A percentile compares a stretch with the other conserved stretches of the same genome.
phyloP scores from a whole-genome alignment of 2,329 filamentous ascomycete species.

The Arachnopeziza araneosa region DNA sequence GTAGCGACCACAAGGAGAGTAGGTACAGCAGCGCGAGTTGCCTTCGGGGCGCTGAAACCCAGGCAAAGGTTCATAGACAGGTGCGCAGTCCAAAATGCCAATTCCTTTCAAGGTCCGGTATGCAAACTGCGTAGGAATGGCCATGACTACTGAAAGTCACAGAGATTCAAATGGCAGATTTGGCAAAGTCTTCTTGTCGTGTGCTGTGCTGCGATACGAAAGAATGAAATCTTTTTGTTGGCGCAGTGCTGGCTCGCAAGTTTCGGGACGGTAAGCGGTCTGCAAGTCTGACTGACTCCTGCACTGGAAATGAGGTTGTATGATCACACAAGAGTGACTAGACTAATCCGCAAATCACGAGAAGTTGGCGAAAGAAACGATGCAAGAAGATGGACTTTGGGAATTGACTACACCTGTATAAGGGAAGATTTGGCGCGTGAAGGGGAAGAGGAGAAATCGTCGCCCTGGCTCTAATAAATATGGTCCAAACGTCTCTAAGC shows the following conservation, averaged over 20 bases:
- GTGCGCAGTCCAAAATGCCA: constrained; percentile 86
- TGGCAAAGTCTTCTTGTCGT: constrained; percentile 22
- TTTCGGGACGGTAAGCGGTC: not conserved
- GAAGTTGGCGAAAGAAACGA: constrained; percentile 8
- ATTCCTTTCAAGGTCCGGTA: constrained; percentile 97
- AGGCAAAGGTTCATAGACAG: constrained; percentile 76
- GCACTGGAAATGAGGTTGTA: constrained; percentile 8
- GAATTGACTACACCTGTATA: constrained; percentile 26
- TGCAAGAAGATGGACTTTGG: constrained; percentile 17
- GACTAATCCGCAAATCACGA: constrained; percentile 8
- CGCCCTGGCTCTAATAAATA: not conserved
- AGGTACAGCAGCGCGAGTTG: constrained; percentile 89
- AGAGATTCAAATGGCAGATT: constrained; percentile 25
- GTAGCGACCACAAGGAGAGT: constrained; percentile 93
- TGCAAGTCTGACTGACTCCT: constrained; percentile 8
- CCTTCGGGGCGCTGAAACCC: constrained; percentile 86
- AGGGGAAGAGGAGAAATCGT: constrained; percentile 10
- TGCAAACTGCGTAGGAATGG: constrained; percentile 87
- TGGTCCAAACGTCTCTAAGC: not conserved
- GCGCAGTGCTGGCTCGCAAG: not conserved
- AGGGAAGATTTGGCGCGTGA: constrained; percentile 15
- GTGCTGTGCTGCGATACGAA: constrained; percentile 5
- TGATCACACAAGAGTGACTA: constrained; percentile 9
- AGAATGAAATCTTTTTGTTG: constrained; percentile 13
- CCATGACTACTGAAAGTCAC: constrained; percentile 94